Evolutionary conservation across 768 basidiomycete genomes (phyloP), one percentile per base, ranked within the genome.

Genomic region (Lyophyllum decastes): DNA sequence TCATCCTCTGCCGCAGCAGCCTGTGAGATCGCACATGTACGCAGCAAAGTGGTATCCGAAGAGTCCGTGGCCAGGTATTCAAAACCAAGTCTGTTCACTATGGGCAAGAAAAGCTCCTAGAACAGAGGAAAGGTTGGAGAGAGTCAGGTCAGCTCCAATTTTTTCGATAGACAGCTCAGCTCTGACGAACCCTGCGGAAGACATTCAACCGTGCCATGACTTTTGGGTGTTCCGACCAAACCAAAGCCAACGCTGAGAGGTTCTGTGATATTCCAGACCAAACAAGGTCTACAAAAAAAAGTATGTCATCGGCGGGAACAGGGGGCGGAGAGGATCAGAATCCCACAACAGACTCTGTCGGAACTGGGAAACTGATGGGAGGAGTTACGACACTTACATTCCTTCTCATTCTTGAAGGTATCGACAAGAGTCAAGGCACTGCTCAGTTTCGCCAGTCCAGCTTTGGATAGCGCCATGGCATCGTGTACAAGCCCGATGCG

Each of bases 401-500:
- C 93, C 60, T 82, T 82, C 75, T 97, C 96, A 45, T 81, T 74
- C 61, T 80, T 81, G 63, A 95, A 76, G 45, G 81, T 79, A 49
- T 88, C 77, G 45, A 94, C 77, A 45, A 98, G 78, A 22, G 82
- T 84, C 63, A 99, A 78, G 1, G 88, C 84, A 59, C 86, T 87
- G 64, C 92, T 93, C 33, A 93, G 80, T 57, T 86, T 80, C 48
- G 86, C 77, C 65, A 91, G 83, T 2, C 95, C 95, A 19, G 94
- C 90, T 66, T 87, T 85, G 49, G 92, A 83, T 27, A 98, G 82
- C 0, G 88, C 88, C 66, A 90, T 79, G 0, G 88, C 80, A 65
- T 98, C 97, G 49, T 89, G 83, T 21, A 96, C 85, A 25, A 99
- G 78, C 17, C 95, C 95, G 64, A 98, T 88, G 22, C 93, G 84